Evolutionary conservation across 495 filamentous ascomycete species (phyloP).

Genomic region (Monascus purpureus): DNA sequence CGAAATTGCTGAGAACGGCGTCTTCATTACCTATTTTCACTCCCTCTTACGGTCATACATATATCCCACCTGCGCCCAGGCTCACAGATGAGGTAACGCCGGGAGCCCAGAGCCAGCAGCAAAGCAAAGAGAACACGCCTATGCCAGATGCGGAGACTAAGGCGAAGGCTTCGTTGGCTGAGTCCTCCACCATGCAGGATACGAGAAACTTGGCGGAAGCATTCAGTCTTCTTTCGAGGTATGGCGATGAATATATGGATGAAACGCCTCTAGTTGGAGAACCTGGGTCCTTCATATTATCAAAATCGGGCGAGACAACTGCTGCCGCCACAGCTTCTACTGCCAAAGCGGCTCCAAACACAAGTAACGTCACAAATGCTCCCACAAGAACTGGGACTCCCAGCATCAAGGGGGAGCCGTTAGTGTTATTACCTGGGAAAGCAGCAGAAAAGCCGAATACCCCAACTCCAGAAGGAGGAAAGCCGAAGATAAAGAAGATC

Average conservation of each 20-base stretch:
- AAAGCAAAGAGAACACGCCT: conserved; percentile 48
- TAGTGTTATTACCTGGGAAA: conserved; percentile 19
- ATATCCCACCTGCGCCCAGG: conserved; percentile 41
- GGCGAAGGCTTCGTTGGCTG: conserved; percentile 21
- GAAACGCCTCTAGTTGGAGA: conserved; percentile 77
- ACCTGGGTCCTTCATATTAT: conserved; percentile 74
- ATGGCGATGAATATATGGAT: conserved; percentile 76
- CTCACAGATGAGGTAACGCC: conserved; percentile 17
- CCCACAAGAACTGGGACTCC: conserved; percentile 3
- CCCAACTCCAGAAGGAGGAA: conserved; percentile 18
- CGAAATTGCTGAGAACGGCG: conserved; percentile 48
- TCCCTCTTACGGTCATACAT: conserved; percentile 60
- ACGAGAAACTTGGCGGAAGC: conserved; percentile 52
- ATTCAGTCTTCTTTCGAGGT: conserved; percentile 46
- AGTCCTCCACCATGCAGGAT: conserved; percentile 25
- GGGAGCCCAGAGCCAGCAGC: conserved; percentile 22
- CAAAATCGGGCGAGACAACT: conserved; percentile 24
- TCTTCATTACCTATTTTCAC: conserved; percentile 56
- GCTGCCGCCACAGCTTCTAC: not conserved
- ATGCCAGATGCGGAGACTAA: conserved; percentile 35
- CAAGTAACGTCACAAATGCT: not conserved
- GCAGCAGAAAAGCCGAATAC: conserved; percentile 16
- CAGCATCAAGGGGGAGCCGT: not conserved
- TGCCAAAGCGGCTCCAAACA: conserved; percentile 5
- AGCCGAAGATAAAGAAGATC: conserved; percentile 21